Evolutionary conservation across 2,329 filamentous ascomycete species (phyloP), one percentile per base, ranked within the genome.

Genomic region (Verticillium nonalfalfae): DNA sequence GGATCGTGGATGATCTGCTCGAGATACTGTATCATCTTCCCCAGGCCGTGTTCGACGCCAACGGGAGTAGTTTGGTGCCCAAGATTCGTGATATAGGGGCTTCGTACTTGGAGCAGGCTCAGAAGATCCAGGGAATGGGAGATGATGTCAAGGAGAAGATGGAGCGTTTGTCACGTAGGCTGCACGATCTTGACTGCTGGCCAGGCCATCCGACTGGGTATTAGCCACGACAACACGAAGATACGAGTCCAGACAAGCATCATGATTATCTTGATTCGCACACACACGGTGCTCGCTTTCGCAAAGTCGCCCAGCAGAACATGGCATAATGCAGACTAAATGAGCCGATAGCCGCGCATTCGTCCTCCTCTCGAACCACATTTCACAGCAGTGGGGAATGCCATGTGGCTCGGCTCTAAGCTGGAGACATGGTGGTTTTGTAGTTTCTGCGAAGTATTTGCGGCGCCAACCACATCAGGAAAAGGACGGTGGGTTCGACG

Each of bases 61-160:
- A 74, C 58, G 72, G 73, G 0, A 66, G 67, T 15, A 71, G 70
- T 40, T 52, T 74, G 0, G 69, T 75, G n/a, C 70, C 72, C n/a
- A 76, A 76, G 63, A 68, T 75, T 33, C 66, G 74, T 21, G 74
- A 75, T 57, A 72, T 75, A 58, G 73, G 73, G 1, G 69, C 71
- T 4, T 73, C 72, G 0, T 73, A 75, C 33, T 63, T 75, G 2
- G 70, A 73, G 18, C 65, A 67, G 33, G 35, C 62, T 59, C 11
- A 65, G 50, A 10, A 62, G 60, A 2, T 55, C 35, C 35, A 58
- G 36, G 45, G 45, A 3, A 50, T 50, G 45, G 45, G 45, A 50
- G 45, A 50, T 18, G 59, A 61, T 10, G 65, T 62, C 36, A 64
- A 64, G 39, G 57, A 64, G 15, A 74, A 72, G 55, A 59, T 74